These are phyloP conservation scores for Cucurbitaria berberidis DNA, from an alignment of 2,329 filamentous ascomycete species.

Conservation along the genomic window DNA sequence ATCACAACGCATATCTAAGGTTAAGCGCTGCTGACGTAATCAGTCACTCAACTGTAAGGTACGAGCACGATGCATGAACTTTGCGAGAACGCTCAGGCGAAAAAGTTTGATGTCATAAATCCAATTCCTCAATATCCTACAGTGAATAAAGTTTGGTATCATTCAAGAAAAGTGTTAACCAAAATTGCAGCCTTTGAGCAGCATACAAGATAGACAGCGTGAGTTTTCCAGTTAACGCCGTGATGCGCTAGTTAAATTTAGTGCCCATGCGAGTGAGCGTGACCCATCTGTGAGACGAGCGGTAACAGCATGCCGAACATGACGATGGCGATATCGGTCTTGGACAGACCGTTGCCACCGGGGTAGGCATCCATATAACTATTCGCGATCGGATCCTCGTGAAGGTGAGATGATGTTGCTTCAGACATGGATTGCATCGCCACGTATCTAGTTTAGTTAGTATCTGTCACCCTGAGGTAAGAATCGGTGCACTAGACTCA, in stretches of 20 bases:
- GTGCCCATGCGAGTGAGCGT: slow-evolving; percentile 62
- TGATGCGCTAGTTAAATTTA: slow-evolving; percentile 8
- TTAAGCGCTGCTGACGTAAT: no score
- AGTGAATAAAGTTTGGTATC: slow-evolving; percentile 12
- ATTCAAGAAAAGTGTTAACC: slow-evolving; percentile 7
- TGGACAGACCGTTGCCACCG: slow-evolving; percentile 57
- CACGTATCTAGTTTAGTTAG: slow-evolving; percentile 71
- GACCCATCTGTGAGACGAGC: slow-evolving; percentile 77
- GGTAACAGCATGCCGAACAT: slow-evolving; percentile 80
- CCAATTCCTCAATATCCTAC: not conserved
- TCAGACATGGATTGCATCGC: slow-evolving; percentile 99
- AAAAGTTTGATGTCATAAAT: not conserved
- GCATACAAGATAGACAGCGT: not conserved
- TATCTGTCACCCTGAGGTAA: not conserved
- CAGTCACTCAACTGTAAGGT: no score
- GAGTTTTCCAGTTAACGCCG: slow-evolving; percentile 13
- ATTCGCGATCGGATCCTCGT: slow-evolving; percentile 49
- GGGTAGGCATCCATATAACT: slow-evolving; percentile 61
- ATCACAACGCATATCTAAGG: no score
- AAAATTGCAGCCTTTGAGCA: not conserved
- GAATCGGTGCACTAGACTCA: slow-evolving; percentile 57
- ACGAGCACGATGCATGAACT: no score
- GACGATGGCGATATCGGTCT: slow-evolving; percentile 64
- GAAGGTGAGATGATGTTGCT: slow-evolving; percentile 52
- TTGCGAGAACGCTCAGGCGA: not conserved